Percentiles rank a stretch among this genome's conserved stretches.
Evolutionary conservation across 441 rosid species (phyloP).

Genomic region (Brassica hybrid): DNA sequence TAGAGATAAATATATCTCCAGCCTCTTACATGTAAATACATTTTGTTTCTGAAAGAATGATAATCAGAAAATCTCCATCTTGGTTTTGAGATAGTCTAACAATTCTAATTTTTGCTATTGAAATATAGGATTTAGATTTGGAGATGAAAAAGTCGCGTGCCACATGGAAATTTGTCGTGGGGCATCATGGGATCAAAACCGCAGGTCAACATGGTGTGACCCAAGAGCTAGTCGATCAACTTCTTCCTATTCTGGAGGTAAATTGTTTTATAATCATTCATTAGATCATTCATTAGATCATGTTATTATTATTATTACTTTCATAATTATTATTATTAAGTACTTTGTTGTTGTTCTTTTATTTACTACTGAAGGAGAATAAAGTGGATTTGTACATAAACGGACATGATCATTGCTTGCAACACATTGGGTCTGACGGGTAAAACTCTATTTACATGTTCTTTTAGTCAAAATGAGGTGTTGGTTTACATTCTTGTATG

Average conservation of each 20-base stretch:
- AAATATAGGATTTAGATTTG: conserved; percentile 57
- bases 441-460: conserved; percentile 17
- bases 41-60: neutral
- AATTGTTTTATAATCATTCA: neutral
- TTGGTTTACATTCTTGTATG: neutral
- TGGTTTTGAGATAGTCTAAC: neutral
- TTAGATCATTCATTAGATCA: neutral
- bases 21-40: conserved; percentile 50
- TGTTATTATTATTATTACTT: no score
- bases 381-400: conserved; percentile 60
- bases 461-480: neutral
- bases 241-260: conserved; percentile 65
- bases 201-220: conserved; percentile 77
- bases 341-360: neutral
- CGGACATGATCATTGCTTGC: conserved; percentile 69
- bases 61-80: conserved; percentile 3
- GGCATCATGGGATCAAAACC: conserved; percentile 82
- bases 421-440: conserved; percentile 56
- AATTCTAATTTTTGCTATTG: neutral
- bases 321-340: neutral
- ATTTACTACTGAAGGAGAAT: conserved; percentile 46
- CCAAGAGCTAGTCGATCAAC: conserved; percentile 52
- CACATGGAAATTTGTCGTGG: conserved; percentile 85
- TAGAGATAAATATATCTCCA: conserved; percentile 54
- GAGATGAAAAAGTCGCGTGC: conserved; percentile 59